These are phyloP conservation scores for Flaveria linearis DNA, from an alignment of 129 eudicot genomes.

Conservation along the genomic window DNA sequence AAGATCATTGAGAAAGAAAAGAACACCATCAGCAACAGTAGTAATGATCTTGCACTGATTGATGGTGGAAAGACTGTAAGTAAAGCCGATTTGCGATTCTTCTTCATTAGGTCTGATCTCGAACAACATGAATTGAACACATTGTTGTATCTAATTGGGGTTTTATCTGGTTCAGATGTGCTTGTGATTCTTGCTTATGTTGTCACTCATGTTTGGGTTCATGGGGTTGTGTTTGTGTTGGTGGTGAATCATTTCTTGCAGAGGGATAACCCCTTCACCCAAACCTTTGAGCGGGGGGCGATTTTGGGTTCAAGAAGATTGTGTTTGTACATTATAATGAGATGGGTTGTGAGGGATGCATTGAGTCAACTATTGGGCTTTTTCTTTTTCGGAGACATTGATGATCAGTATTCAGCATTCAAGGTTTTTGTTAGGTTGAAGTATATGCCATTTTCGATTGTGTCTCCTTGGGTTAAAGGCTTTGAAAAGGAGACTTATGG, in stretches of 20 bases:
- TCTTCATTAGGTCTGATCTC: constrained; percentile 55
- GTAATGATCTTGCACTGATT: constrained; percentile 5
- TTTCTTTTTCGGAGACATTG: constrained; percentile 67
- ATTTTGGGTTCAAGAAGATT: constrained; percentile 61
- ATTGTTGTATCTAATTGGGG: constrained; percentile 46
- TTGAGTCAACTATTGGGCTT: constrained; percentile 65
- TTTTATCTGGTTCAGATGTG: constrained; percentile 59
- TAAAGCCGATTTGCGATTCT: constrained; percentile 45
- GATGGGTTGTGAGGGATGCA: constrained; percentile 75
- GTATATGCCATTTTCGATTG: constrained; percentile 75
- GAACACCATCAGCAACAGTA: neutral
- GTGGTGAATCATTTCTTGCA: constrained; percentile 61
- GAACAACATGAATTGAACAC: constrained; percentile 56
- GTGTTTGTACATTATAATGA: constrained; percentile 54
- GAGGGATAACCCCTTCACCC: constrained; percentile 39
- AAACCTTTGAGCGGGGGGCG: constrained; percentile 56
- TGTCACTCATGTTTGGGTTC: constrained; percentile 63
- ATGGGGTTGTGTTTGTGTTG: constrained; percentile 63
- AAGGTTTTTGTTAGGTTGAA: constrained; percentile 80
- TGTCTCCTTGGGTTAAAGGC: constrained; percentile 60
- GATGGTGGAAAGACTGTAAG: constrained; percentile 26
- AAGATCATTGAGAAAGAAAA: neutral
- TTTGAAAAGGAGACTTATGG: constrained; percentile 59
- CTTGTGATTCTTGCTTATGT: constrained; percentile 57
- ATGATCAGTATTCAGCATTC: constrained; percentile 68